Evolutionary conservation across 768 basidiomycete species (phyloP).

Genomic region (Guyanaporus albipodus): DNA sequence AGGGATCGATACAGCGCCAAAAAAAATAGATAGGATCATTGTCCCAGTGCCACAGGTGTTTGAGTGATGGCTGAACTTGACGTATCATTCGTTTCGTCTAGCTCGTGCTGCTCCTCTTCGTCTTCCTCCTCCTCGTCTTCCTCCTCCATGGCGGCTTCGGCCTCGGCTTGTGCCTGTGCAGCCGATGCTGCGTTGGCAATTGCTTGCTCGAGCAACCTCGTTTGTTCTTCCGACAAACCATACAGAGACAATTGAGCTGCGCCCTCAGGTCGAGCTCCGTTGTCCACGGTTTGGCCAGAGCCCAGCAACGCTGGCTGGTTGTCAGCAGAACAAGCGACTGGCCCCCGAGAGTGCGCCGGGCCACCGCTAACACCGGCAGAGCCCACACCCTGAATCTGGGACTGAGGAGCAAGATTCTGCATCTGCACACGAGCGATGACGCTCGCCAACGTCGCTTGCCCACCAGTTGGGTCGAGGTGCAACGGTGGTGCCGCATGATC

Average conservation of each 20-base stretch:
- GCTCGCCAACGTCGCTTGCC: constrained; percentile 67
- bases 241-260: constrained; percentile 56
- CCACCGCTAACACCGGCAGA: background rate
- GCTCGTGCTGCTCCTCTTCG: constrained; percentile 34
- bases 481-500: constrained; percentile 30
- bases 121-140: constrained; percentile 54
- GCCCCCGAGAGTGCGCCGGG: constrained; percentile 12
- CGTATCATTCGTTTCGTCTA: constrained; percentile 15
- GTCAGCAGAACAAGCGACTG: constrained; percentile 3
- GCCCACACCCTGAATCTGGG: constrained; percentile 8
- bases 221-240: constrained; percentile 71
- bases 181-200: constrained; percentile 72
- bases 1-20: constrained; percentile 19
- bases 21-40: constrained; percentile 23
- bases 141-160: constrained; percentile 71
- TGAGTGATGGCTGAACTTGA: constrained; percentile 11
- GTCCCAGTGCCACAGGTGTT: constrained; percentile 4
- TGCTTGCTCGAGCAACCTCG: constrained; percentile 63
- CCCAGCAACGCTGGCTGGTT: constrained; percentile 5
- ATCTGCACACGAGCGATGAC: constrained; percentile 69
- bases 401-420: constrained; percentile 36
- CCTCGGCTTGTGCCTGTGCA: constrained; percentile 75
- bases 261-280: constrained; percentile 6
- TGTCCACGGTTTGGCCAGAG: constrained; percentile 3
- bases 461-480: constrained; percentile 43